Evolutionary conservation across 805 yeast species (phyloP).

Genomic region (Metschnikowia anglica): DNA sequence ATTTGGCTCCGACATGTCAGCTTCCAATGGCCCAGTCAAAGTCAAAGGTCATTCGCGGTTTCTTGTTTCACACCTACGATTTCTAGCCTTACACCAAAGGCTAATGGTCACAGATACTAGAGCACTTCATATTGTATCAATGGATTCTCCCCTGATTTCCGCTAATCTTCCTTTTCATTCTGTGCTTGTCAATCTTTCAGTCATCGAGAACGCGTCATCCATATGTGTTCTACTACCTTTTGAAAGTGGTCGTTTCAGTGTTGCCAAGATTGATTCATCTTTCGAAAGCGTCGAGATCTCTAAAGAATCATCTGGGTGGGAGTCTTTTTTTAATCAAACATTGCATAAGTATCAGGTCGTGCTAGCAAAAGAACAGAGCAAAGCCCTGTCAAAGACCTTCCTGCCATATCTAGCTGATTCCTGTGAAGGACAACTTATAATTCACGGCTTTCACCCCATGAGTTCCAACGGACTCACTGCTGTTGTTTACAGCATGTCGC

Average conservation of each 20-base stretch:
- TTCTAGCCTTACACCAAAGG: background rate
- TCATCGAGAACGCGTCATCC: background rate
- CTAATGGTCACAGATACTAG: constrained; percentile 15
- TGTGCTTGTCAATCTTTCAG: constrained; percentile 8
- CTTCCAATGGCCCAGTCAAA: background rate
- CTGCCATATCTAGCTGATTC: constrained; percentile 23
- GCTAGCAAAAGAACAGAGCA: constrained; percentile 16
- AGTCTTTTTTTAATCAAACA: constrained; percentile 21
- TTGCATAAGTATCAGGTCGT: constrained; percentile 19
- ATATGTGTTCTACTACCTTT: constrained; percentile 5
- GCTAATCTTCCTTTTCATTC: constrained; percentile 12
- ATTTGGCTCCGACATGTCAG: background rate
- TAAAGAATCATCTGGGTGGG: constrained; percentile 9
- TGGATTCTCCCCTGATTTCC: background rate
- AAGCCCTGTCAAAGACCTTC: constrained; percentile 17
- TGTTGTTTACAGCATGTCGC: constrained; percentile 14
- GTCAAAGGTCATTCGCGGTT: constrained; percentile 15
- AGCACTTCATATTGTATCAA: constrained; percentile 3
- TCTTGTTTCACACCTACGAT: constrained; percentile 15
- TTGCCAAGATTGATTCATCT: constrained; percentile 4
- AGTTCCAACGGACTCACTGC: constrained; percentile 9
- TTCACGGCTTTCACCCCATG: constrained; percentile 12
- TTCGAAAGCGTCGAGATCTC: background rate
- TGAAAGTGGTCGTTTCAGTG: constrained; percentile 15
- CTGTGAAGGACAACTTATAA: constrained; percentile 28